Percentiles rank a stretch among this genome's conserved stretches.
phyloP scores from a whole-genome alignment of 208 protist species.

The Crithidia fasciculata region DNA sequence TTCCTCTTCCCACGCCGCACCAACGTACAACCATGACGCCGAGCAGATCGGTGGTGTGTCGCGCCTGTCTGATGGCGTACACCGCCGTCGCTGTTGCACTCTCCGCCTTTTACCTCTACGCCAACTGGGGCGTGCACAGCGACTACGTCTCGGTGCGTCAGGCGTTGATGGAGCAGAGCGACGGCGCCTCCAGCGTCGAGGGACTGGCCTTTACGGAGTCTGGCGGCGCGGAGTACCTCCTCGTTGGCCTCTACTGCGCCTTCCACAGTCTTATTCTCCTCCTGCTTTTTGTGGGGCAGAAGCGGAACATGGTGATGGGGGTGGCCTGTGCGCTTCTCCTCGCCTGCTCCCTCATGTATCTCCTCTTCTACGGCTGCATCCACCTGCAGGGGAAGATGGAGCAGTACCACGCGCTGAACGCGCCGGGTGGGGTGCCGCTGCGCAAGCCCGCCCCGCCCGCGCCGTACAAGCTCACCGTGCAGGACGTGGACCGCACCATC shows the following conservation, averaged over 20 bases:
- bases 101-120: constrained; percentile 20
- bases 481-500: constrained; percentile 18
- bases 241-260: constrained; percentile 24
- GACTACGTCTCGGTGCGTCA: constrained; percentile 9
- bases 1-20: too few species aligned
- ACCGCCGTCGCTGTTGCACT: constrained; percentile 14
- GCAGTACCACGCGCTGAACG: not conserved
- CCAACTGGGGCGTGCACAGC: constrained; percentile 23
- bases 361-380: constrained; percentile 38
- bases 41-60: constrained; percentile 8
- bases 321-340: constrained; percentile 38
- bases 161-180: constrained; percentile 4
- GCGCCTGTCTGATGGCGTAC: constrained; percentile 27
- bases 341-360: constrained; percentile 37
- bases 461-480: constrained; percentile 14
- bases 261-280: constrained; percentile 13
- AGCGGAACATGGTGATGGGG: constrained; percentile 19
- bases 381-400: constrained; percentile 15
- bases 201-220: constrained; percentile 26
- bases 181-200: constrained; percentile 4
- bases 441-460: not conserved
- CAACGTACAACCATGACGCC: not conserved
- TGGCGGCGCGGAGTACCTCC: constrained; percentile 29
- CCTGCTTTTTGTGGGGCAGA: constrained; percentile 19
- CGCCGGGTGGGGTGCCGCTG: not conserved